Evolutionary conservation across 176 grass and related monocot genomes (phyloP).

Genomic region (Oryza brachyantha): DNA sequence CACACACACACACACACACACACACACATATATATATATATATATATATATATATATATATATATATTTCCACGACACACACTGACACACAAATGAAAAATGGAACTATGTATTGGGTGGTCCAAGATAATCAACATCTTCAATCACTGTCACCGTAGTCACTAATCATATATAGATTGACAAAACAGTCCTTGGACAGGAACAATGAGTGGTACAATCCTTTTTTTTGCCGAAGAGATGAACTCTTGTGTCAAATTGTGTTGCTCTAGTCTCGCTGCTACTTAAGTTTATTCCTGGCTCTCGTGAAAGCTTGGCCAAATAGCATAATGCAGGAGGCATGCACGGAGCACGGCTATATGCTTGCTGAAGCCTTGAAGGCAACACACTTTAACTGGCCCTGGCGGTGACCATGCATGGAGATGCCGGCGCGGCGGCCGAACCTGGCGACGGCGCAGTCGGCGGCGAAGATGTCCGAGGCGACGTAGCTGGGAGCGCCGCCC

Average conservation of each 20-base stretch:
- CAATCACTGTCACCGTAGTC: too few relatives aligned
- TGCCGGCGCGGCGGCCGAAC: background rate
- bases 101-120: too few relatives aligned
- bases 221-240: background rate
- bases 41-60: too few relatives aligned
- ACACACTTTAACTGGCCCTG: background rate
- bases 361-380: too few relatives aligned
- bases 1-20: too few relatives aligned
- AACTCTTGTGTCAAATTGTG: background rate
- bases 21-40: too few relatives aligned
- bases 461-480: constrained; percentile 48
- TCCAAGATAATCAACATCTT: too few relatives aligned
- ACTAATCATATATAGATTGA: background rate
- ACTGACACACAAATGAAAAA: too few relatives aligned
- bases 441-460: constrained; percentile 47
- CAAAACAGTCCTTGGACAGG: background rate
- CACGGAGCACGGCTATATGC: background rate
- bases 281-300: background rate
- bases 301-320: background rate
- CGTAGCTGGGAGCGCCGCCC: constrained; percentile 27
- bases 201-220: background rate
- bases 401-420: constrained; percentile 18
- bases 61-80: too few relatives aligned
- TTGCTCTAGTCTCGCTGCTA: background rate
- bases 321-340: background rate